Evolutionary conservation across 2,329 filamentous ascomycete species (phyloP).

Genomic region (Alternaria panax): DNA sequence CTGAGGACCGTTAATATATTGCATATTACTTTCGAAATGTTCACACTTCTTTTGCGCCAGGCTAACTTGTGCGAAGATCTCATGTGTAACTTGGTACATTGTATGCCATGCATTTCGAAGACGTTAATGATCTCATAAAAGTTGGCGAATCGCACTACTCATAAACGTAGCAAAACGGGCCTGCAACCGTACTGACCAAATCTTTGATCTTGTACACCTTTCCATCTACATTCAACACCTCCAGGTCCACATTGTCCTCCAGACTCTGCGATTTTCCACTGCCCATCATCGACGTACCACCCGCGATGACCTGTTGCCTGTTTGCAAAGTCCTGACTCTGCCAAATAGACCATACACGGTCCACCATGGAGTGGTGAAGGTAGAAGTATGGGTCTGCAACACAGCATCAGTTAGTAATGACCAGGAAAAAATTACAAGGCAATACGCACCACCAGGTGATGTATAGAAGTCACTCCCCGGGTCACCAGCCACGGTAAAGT

Average conservation of each 20-base stretch:
- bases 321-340: constrained; percentile 54
- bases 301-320: constrained; percentile 52
- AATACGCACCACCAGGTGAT: constrained; percentile 45
- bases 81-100: background rate
- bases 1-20: constrained; percentile 39
- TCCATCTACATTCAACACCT: constrained; percentile 45
- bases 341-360: constrained; percentile 60
- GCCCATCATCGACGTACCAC: constrained; percentile 54
- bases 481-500: constrained; percentile 57
- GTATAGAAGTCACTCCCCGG: constrained; percentile 54
- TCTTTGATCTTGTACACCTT: constrained; percentile 51
- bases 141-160: constrained; percentile 27
- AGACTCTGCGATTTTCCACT: constrained; percentile 30
- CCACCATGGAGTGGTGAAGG: constrained; percentile 59
- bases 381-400: constrained; percentile 56
- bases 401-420: background rate
- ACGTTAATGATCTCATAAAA: too few species aligned
- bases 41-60: background rate
- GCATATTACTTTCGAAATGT: background rate
- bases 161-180: constrained; percentile 59
- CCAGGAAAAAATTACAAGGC: background rate
- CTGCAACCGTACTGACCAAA: constrained; percentile 56
- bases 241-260: constrained; percentile 50
- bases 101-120: background rate
- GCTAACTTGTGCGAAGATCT: constrained; percentile 2